Percentiles rank a stretch among this genome's conserved stretches.
These are phyloP conservation scores for Ophiostoma ips DNA, from an alignment of 2,329 filamentous ascomycete genomes.

Conservation along the genomic window DNA sequence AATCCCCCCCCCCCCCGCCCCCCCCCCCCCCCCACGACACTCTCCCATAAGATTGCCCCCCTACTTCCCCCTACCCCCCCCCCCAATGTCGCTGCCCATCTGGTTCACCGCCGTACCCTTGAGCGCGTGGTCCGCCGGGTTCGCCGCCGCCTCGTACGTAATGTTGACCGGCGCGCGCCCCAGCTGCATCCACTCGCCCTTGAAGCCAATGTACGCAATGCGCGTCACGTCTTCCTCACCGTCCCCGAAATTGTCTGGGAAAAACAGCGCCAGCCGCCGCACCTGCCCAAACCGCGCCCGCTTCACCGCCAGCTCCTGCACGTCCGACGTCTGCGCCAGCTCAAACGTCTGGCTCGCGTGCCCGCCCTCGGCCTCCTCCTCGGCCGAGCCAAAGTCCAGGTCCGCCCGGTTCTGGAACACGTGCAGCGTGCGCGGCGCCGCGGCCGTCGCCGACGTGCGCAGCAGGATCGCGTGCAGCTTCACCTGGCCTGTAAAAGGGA, in stretches of 20 bases:
- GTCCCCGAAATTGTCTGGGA: slow-evolving; percentile 75
- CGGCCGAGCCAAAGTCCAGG: slow-evolving; percentile 68
- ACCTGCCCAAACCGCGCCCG: slow-evolving; percentile 80
- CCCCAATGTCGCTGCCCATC: slow-evolving; percentile 41
- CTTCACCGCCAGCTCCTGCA: slow-evolving; percentile 80
- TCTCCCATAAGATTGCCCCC: no score
- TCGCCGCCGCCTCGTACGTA: slow-evolving; percentile 85
- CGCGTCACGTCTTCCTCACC: slow-evolving; percentile 67
- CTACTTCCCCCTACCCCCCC: slow-evolving; percentile 17
- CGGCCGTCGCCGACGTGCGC: slow-evolving; percentile 56
- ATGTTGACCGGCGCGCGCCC: slow-evolving; percentile 74
- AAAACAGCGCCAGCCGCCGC: slow-evolving; percentile 71
- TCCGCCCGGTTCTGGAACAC: slow-evolving; percentile 78
- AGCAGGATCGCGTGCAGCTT: slow-evolving; percentile 83
- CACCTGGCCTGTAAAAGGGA: slow-evolving; percentile 92
- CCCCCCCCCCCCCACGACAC: no score
- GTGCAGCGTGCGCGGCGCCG: slow-evolving; percentile 70
- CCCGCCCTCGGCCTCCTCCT: slow-evolving; percentile 46
- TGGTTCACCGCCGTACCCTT: slow-evolving; percentile 42
- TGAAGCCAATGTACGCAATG: slow-evolving; percentile 78
- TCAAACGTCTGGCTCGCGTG: slow-evolving; percentile 48
- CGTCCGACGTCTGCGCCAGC: slow-evolving; percentile 61
- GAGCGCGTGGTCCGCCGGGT: slow-evolving; percentile 71
- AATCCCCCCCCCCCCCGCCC: no score
- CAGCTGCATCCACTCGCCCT: slow-evolving; percentile 82